Percentiles rank a stretch among this genome's conserved stretches.
Conservation (phyloP, 2,329 filamentous ascomycete species). For the Pestalotiopsis fici region DNA sequence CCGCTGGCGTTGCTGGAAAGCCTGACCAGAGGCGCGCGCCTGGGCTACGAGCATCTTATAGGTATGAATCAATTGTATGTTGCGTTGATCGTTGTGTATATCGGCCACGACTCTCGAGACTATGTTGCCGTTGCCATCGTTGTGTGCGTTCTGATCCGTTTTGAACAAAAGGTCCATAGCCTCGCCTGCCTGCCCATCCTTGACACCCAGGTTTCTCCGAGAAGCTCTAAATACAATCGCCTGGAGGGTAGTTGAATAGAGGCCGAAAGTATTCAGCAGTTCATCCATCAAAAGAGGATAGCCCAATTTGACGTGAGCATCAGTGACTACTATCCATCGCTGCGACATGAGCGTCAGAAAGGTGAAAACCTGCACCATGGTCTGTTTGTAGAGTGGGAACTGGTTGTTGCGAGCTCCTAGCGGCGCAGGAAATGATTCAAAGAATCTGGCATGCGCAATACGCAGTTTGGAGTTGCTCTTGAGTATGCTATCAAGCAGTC, state of each 20-base stretch:
- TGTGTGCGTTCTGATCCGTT: constrained; percentile 33
- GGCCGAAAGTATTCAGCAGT: constrained; percentile 44
- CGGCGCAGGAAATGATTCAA: constrained; percentile 35
- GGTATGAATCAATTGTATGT: constrained; percentile 15
- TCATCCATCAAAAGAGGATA: constrained; percentile 61
- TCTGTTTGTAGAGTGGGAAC: constrained; percentile 16
- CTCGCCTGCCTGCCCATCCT: constrained; percentile 32
- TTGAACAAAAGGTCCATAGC: constrained; percentile 37
- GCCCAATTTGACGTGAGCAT: constrained; percentile 33
- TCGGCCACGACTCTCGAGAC: not conserved
- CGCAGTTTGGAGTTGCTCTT: constrained; percentile 36
- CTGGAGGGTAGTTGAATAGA: constrained; percentile 54
- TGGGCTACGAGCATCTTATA: constrained; percentile 14
- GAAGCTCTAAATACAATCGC: constrained; percentile 53
- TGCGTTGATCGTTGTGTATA: constrained; percentile 17
- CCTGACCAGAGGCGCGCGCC: not conserved
- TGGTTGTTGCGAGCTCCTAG: constrained; percentile 14
- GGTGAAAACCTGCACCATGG: constrained; percentile 36
- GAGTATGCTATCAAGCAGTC: constrained; percentile 34
- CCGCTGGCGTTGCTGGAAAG: not conserved
- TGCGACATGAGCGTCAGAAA: constrained; percentile 45
- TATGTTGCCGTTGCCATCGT: constrained; percentile 19
- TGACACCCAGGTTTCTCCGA: constrained; percentile 45
- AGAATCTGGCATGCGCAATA: constrained; percentile 29
- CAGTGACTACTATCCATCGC: constrained; percentile 38